Base-by-base conservation (phyloP, 176 grass and related monocot genomes). In the Dendrocalamus sinicus region DNA sequence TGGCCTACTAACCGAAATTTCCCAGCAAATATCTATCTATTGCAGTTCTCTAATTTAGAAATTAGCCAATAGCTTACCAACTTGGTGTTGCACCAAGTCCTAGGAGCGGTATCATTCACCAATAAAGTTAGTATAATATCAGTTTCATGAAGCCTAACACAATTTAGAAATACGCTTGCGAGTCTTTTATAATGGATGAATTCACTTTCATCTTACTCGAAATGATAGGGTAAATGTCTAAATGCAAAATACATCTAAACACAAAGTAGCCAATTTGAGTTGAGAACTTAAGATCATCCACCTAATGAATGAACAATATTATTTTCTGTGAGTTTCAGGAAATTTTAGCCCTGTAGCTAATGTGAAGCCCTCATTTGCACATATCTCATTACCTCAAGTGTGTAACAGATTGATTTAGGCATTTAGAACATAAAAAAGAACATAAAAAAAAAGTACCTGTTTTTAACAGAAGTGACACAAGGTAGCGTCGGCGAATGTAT, bases 381-480 rank as follows among this genome's bases (percentile, higher is more conserved):
- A 39, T 76, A 13, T 53, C 46, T 62, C 72, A 41, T 62, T 73
- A 23, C 71, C 45, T 52, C 30, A 46, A 75, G 59, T 66, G 53
- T 53, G 63, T 39, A 50, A 75, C 12, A 52, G 10, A 85, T 85
- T 77, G 35, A 50, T 85, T 67, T 67, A n/a, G n/a, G n/a, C n/a
- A n/a, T n/a, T n/a, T n/a, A 82, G 67, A 73, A 74, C 40, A 83
- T 57, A 79, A 70, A 83, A 54, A 22, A 65, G 71, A 81, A 58
- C 24, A 48, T 78, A 60, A 75, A 59, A 20, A 32, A 32, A 72
- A 80, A 23, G 16, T 98, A 98, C 96, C 96, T 79, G 65, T 95
- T 93, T 98, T 98, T 45, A 94, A 79, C 26, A 85, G 91, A 59
- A 95, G 85, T 41, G 83, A 83, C 63, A 95, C 50, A 89, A 84